Evolutionary conservation across 805 yeast genomes (phyloP).

Genomic region (Myxozyma kluyveri): DNA sequence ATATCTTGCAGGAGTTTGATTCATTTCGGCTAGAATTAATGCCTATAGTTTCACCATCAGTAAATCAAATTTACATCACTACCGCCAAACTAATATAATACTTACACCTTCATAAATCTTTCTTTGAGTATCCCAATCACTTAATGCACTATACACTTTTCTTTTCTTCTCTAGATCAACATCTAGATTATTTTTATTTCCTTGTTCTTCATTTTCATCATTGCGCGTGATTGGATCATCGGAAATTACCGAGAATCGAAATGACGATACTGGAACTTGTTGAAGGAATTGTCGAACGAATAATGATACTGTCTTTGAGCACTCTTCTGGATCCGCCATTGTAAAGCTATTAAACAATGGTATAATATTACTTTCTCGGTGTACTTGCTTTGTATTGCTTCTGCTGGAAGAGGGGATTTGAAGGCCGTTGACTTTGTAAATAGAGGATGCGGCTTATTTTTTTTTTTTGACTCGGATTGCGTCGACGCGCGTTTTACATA

Average conservation of each 20-base stretch:
- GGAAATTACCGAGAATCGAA: conserved; percentile 9
- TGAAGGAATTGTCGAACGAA: conserved; percentile 24
- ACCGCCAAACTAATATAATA: no score
- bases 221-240: not conserved
- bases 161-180: not conserved
- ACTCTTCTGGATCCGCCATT: no score
- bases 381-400: no score
- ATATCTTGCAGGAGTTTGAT: conserved; percentile 7
- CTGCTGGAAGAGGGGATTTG: no score
- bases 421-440: no score
- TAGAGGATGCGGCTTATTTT: no score
- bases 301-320: not conserved
- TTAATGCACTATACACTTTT: conserved; percentile 1
- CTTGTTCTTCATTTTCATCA: not conserved
- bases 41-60: not conserved
- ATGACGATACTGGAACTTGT: conserved; percentile 14
- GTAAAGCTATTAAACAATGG: no score
- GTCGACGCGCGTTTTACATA: no score
- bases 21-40: conserved; percentile 1
- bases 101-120: conserved; percentile 4
- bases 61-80: no score
- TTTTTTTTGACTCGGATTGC: no score
- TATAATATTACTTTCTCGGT: no score
- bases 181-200: no score
- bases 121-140: conserved; percentile 14